Evolutionary conservation across 345 rosid genomes (phyloP), one percentile per base, ranked within the genome.

Genomic region (Gynandropsis gynandra): DNA sequence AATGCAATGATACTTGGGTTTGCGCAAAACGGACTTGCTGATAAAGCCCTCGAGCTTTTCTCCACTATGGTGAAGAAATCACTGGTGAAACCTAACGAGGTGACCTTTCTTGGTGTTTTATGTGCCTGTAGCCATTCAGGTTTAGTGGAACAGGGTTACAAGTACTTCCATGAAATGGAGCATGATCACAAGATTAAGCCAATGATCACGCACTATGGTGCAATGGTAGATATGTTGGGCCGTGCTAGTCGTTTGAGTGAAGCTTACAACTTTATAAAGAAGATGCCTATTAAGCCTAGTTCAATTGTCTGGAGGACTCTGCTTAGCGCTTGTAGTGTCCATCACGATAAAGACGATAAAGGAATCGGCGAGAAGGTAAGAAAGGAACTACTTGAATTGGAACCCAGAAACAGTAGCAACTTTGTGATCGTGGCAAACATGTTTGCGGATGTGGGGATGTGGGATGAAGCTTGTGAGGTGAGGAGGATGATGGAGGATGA

Each of bases 1-100:
- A 84, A 87, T 61, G 87, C 98, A 3, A 87, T 92, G 95, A 92
- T 87, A 12, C 50, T 75, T 59, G 96, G 98, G 52, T 60, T 84
- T 31, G 93, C 96, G 57, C 85, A 82, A 45, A 75, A 85, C 48
- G 95, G 93, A 9, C 77, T 59, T 40, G 89, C 93, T 5, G 47
- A 65, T 6, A 81, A 82, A 72, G 80, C 82, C 1, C 75, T 87
- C 33, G 37, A 52, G 9, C 73, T 87, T 20, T 92, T 84, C 21
- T 60, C 40, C 0, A 56, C 37, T 43, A 84, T 83, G 90, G 78
- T 12, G 68, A 65, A 41, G 24, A 52, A 37, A 34, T 64, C 79
- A 15, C 65, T 50, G 4, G 68, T 75, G 32, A 56, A 68, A 17
- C 96, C 95, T 5, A 90, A 87, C 63, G 70, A 70, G 16, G 95